Evolutionary conservation across 495 filamentous ascomycete genomes (phyloP), one percentile per base, ranked within the genome.

Genomic region (Penicillium ochrochloron): DNA sequence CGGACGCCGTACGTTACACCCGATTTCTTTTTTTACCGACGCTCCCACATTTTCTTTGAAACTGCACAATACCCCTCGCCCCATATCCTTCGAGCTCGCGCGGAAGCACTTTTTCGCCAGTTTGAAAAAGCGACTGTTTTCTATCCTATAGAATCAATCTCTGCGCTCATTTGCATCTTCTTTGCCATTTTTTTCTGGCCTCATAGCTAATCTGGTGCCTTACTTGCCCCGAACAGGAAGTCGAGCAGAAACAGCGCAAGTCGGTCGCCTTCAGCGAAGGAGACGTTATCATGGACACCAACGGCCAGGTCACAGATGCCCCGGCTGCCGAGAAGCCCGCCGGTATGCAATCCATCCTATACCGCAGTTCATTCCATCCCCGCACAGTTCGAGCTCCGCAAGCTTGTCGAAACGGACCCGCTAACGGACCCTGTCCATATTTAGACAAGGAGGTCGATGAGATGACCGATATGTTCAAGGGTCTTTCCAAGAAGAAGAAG

Each of bases 211-310:
- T 54, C 34, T 50, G 17, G 61, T 50, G 58, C 41, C 42, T 63
- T 56, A 5, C 15, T 51, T 62, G 37, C 42, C 52, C 53, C 53
- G 14, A 29, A 58, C 53, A 75, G 74, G 71, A 79, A 73, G 68
- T 71, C 57, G 74, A 75, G 65, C 70, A 71, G 54, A 83, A 80
- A 76, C 86, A 88, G 73, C 91, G 93, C 78, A 97, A 97, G 75
- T 94, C 91, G 37, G 93, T 97, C 68, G 90, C 92, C 34, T 97
- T 97, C 77, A 92, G 87, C 71, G 91, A 94, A 77, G 91, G 89
- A 65, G 82, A 89, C 56, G 86, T 90, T 63, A 88, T 96, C 70
- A 92, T 96, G 69, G 89, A 94, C 80, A 85, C 86, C 72, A 90
- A 95, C 82, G 93, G 93, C 61, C 85, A 86, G 76, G 85, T 97